Conservation (phyloP, 106 monocot species). For the Platanthera guangdongensis region DNA sequence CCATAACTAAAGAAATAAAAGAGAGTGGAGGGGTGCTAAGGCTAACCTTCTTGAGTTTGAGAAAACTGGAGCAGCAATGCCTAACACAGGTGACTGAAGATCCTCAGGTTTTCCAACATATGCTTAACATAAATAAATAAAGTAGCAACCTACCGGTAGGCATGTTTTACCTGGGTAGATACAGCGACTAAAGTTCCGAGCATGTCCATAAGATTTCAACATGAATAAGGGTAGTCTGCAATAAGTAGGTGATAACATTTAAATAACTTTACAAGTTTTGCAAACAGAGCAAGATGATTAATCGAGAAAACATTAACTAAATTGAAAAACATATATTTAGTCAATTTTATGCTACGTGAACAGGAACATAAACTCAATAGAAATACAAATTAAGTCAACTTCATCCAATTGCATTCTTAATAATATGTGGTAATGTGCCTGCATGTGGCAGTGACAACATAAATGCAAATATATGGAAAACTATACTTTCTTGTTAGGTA, state of each 20-base stretch:
- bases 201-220: constrained; percentile 30
- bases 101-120: background rate
- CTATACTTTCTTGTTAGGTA: too few relatives aligned
- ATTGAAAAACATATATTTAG: background rate
- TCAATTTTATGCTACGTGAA: background rate
- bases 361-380: background rate
- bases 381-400: background rate
- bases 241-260: background rate
- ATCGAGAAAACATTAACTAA: background rate
- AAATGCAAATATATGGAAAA: too few relatives aligned
- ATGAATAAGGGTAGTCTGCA: constrained; percentile 33
- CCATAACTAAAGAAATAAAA: background rate
- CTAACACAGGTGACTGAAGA: constrained; percentile 11
- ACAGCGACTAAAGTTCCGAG: constrained; percentile 38
- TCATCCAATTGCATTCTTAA: background rate
- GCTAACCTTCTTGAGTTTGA: constrained; percentile 25
- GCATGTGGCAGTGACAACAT: too few relatives aligned
- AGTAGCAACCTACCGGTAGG: constrained; percentile 1
- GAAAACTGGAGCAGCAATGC: constrained; percentile 5
- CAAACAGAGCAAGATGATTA: background rate
- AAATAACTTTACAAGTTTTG: background rate
- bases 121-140: background rate
- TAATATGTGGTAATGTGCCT: too few relatives aligned
- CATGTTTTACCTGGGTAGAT: constrained; percentile 32
- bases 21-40: background rate